Conservation (phyloP, 768 basidiomycete species). For the Austroboletus festivus region DNA sequence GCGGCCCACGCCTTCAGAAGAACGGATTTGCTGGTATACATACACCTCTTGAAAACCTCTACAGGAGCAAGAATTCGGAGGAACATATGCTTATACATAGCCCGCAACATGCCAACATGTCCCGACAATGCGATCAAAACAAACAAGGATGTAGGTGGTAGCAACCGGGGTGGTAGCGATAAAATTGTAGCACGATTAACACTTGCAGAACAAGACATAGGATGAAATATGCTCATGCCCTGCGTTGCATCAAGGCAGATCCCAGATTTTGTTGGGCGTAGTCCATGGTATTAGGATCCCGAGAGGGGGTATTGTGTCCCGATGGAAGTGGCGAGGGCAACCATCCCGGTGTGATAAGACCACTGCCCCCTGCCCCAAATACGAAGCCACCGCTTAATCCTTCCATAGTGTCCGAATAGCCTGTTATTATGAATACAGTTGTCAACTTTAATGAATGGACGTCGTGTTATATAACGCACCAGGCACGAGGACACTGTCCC, state of each 20-base stretch:
- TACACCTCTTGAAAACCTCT: neutral
- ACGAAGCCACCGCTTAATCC: slow-evolving; percentile 84
- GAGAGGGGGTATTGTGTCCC: slow-evolving; percentile 44
- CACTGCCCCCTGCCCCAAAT: slow-evolving; percentile 80
- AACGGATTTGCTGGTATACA: too few relatives aligned
- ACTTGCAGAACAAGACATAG: slow-evolving; percentile 1
- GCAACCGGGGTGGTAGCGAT: slow-evolving; percentile 3
- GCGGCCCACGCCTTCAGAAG: too few relatives aligned
- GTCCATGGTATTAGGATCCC: slow-evolving; percentile 24
- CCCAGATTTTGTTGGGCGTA: slow-evolving; percentile 28
- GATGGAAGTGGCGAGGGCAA: slow-evolving; percentile 59
- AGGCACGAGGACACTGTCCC: slow-evolving; percentile 86
- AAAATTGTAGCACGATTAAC: slow-evolving; percentile 3
- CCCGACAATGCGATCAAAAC: slow-evolving; percentile 14
- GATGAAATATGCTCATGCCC: slow-evolving; percentile 15
- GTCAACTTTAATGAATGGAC: too few relatives aligned
- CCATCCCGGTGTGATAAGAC: slow-evolving; percentile 73
- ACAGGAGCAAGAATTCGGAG: neutral
- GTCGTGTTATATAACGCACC: too few relatives aligned
- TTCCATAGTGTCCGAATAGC: slow-evolving; percentile 77
- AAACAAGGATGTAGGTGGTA: neutral
- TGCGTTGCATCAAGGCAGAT: slow-evolving; percentile 23
- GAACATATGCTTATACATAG: slow-evolving; percentile 17
- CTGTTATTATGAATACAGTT: slow-evolving; percentile 45
- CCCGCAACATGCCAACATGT: slow-evolving; percentile 3